Evolutionary conservation across 1,284 basidiomycete species (phyloP).

Genomic region (Cryptococcus deneoformans): DNA sequence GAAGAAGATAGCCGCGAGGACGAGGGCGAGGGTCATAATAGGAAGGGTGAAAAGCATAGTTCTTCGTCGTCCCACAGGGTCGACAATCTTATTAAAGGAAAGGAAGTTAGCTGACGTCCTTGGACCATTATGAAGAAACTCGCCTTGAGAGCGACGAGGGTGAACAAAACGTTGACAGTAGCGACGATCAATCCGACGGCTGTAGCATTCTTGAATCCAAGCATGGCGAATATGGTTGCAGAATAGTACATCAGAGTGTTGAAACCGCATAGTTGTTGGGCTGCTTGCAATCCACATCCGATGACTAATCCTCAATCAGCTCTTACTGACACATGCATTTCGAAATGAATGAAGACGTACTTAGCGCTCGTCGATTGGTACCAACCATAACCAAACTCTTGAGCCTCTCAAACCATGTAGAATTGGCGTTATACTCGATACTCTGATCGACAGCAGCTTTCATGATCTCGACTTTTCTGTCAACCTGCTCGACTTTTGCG

Average conservation of each 20-base stretch:
- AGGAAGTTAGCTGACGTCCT: neutral
- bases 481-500: constrained; percentile 63
- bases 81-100: constrained; percentile 56
- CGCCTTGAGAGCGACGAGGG: constrained; percentile 70
- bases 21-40: constrained; percentile 69
- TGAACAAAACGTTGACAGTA: constrained; percentile 76
- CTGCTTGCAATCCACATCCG: constrained; percentile 73
- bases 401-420: constrained; percentile 60
- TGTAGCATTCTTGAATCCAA: constrained; percentile 76
- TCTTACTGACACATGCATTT: neutral
- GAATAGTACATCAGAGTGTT: constrained; percentile 74
- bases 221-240: constrained; percentile 72
- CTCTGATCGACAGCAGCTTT: constrained; percentile 61
- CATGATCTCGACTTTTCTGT: constrained; percentile 62
- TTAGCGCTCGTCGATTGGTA: constrained; percentile 65
- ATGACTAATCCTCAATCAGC: constrained; percentile 54
- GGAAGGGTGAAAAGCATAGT: constrained; percentile 76
- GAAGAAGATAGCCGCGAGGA: constrained; percentile 70
- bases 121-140: neutral
- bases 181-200: constrained; percentile 75
- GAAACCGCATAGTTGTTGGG: constrained; percentile 77
- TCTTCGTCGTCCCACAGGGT: constrained; percentile 68
- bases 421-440: constrained; percentile 61
- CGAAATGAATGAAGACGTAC: constrained; percentile 50
- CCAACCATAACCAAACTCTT: constrained; percentile 59